A percentile compares a stretch with the other conserved stretches of the same genome.
Conservation (phyloP, 164 flowering plant genomes). For the Nelumbo lutea region DNA sequence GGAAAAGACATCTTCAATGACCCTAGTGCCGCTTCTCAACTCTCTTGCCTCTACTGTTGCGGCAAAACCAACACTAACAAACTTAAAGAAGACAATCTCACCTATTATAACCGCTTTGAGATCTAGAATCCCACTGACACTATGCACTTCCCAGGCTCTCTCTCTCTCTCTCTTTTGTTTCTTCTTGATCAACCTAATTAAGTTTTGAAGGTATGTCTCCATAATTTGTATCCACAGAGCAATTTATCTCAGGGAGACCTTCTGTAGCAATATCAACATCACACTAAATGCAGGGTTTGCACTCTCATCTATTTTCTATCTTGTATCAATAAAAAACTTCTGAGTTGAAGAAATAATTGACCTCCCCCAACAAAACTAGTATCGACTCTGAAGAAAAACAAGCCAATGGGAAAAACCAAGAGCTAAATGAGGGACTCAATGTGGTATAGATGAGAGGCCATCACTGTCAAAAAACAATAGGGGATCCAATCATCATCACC, state of each 20-base stretch:
- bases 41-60: constrained; percentile 33
- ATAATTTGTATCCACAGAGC: constrained; percentile 42
- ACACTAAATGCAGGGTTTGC: constrained; percentile 4
- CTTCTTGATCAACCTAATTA: not conserved
- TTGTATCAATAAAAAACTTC: too few relatives aligned
- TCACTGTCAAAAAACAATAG: too few relatives aligned
- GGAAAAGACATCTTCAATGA: constrained; percentile 85
- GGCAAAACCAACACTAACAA: not conserved
- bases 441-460: too few relatives aligned
- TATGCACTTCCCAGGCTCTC: constrained; percentile 67
- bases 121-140: constrained; percentile 56
- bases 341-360: too few relatives aligned
- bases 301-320: too few relatives aligned
- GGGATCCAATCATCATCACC: too few relatives aligned
- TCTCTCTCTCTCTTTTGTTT: too few relatives aligned
- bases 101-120: constrained; percentile 61
- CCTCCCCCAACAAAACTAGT: too few relatives aligned
- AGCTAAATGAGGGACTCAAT: too few relatives aligned
- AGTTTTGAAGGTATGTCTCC: not conserved
- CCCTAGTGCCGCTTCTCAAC: constrained; percentile 39
- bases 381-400: too few relatives aligned
- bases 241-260: constrained; percentile 93
- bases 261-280: constrained; percentile 90
- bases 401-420: too few relatives aligned
- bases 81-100: constrained; percentile 32